Base-by-base conservation (phyloP, 2,329 filamentous ascomycete genomes). In the Madurella mycetomatis region DNA sequence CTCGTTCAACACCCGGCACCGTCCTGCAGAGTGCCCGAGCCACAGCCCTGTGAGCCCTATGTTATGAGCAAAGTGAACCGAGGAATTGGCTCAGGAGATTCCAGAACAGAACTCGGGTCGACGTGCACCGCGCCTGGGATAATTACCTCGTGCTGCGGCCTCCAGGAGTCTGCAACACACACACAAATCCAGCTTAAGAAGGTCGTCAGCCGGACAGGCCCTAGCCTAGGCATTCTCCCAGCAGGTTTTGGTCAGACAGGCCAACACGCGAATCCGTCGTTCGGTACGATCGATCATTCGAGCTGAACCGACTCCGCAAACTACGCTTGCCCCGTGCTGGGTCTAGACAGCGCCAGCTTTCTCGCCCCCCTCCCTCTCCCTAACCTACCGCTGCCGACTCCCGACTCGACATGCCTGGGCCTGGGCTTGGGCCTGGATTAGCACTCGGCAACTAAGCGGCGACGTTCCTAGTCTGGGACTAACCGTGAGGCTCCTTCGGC, bases 201-300 rank as follows among this genome's bases (percentile, higher is more conserved):
- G 41, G 47, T 42, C 53, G 45, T 42, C 53, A 48, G 37, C 42
- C 53, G 50, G 47, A 52, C 54, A 54, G 58, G 55, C 55, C 47
- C 34, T 50, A 31, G 32, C 34, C 49, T 40, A 59, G 57, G 54
- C 57, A 46, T 58, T 57, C 41, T 54, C 42, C 2, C 40, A 45
- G 18, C 49, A 41, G 12, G 44, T 49, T 51, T 50, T 39, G 41
- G 17, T 32, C 47, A 41, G 17, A 44, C 39, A 31, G 19, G 4
- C 34, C 34, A 11, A 12, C 9, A 15, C 13, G 11, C 34, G 34
- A 37, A 11, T 15, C 34, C 34, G 13, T 37, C 9, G 34, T 37
- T 15, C 9, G 9, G 42, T 17, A 49, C 53, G 31, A 41, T 18
- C 18, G 37, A n/a, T 9, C 19, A 25, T 11, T 17, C 34, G 37